Base-by-base conservation (phyloP, 2,329 filamentous ascomycete species). In the Fusarium oligoseptatum region DNA sequence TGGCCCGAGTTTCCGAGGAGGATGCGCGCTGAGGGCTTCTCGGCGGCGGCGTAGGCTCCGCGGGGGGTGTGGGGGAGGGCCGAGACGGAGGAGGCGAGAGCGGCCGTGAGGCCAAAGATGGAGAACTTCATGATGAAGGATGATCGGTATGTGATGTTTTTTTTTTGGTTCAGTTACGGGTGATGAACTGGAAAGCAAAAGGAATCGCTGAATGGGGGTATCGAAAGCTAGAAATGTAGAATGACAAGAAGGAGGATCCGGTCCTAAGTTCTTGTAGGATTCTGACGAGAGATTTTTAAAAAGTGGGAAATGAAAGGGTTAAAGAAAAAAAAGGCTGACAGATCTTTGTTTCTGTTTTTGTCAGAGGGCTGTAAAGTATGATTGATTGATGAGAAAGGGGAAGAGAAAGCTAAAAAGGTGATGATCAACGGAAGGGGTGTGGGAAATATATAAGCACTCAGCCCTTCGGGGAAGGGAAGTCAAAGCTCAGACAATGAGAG, bases 1-100 rank as follows among this genome's bases (percentile, higher is more conserved):
- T 83, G 79, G 45, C 80, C 82, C 3, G 83, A 81, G 37, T 81
- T 81, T 63, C 85, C 83, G 62, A 88, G 77, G 58, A 88, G 71
- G 22, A 88, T 77, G 7, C 77, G 77, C 9, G 77, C 77, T 17
- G 68, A 52, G 34, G 72, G 45, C n/a, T 66, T 41, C 11, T 32
- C n/a, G 27, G 70, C 43, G 17, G 69, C 29, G 45, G 64, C 60
- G 41, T 72, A 69, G 43, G 69, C 66, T 62, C 62, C 52, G 62
- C 71, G 68, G 22, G 70, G 45, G 17, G 56, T 29, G 39, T 73
- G 60, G 52, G 76, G 76, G 20, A 77, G 68, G 17, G 71, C 76
- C 55, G 73, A 72, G 29, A 60, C 69, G 39, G 74, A 66, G 39
- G 75, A 58, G 45, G 71, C 60, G 39, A 78, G 68, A 20, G 69